Conservation (phyloP, 768 basidiomycete genomes). For the Pulveroboletus sp. region DNA sequence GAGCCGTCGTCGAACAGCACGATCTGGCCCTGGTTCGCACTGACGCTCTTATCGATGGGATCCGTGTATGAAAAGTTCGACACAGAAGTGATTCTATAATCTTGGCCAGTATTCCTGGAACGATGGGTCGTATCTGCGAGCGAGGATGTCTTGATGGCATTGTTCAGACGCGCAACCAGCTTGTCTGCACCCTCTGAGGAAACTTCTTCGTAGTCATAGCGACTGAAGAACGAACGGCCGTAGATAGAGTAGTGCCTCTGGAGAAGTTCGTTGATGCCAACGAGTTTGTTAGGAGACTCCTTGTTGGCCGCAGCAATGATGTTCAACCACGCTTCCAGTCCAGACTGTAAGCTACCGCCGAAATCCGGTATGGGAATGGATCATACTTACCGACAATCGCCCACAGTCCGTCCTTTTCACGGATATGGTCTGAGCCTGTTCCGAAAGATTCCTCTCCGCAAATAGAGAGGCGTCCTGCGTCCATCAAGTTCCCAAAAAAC, state of each 20-base stretch:
- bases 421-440: constrained; percentile 99
- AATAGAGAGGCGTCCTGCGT: constrained; percentile 94
- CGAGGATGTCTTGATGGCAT: constrained; percentile 58
- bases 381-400: constrained; percentile 77
- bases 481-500: constrained; percentile 99
- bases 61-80: constrained; percentile 96
- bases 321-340: constrained; percentile 82
- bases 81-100: constrained; percentile 72
- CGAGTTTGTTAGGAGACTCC: constrained; percentile 64
- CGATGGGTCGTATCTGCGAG: constrained; percentile 66
- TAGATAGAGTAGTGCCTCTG: constrained; percentile 85
- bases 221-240: constrained; percentile 97
- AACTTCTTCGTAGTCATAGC: constrained; percentile 99
- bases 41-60: constrained; percentile 93
- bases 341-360: constrained; percentile 1
- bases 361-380: neutral
- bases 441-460: constrained; percentile 99
- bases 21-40: constrained; percentile 94
- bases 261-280: constrained; percentile 90
- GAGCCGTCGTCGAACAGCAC: constrained; percentile 89
- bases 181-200: constrained; percentile 85
- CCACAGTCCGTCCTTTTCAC: constrained; percentile 99
- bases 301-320: constrained; percentile 89
- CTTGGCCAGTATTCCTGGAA: constrained; percentile 59
- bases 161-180: constrained; percentile 75